phyloP scores from a whole-genome alignment of 129 eudicot genomes.

The carrot (Daucus carota) region DNA sequence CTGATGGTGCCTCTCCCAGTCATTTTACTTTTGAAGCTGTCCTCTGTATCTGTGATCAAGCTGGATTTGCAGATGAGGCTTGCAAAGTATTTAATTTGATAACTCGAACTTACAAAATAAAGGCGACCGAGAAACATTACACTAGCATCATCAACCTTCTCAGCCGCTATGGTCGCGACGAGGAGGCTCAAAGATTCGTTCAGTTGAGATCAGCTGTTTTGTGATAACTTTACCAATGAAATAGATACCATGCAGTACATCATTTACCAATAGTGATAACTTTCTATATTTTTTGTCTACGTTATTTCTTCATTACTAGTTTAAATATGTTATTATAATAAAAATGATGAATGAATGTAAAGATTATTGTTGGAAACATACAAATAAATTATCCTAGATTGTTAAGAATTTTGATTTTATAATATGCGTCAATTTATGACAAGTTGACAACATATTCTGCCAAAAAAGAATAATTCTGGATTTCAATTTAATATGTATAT shows the following conservation, averaged over 20 bases:
- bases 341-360: too few species aligned
- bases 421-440: too few species aligned
- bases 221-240: background rate
- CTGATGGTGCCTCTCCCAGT: slow-evolving; percentile 46
- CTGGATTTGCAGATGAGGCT: slow-evolving; percentile 76
- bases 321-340: too few species aligned
- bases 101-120: slow-evolving; percentile 40
- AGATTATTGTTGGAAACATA: too few species aligned
- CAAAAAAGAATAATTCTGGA: too few species aligned
- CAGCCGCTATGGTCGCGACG: slow-evolving; percentile 28
- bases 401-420: too few species aligned
- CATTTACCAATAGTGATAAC: too few species aligned
- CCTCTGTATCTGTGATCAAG: slow-evolving; percentile 52
- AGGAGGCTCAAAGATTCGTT: slow-evolving; percentile 52
- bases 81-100: slow-evolving; percentile 37
- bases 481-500: too few species aligned
- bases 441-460: too few species aligned
- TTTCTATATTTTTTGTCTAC: too few species aligned
- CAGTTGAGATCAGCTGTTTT: slow-evolving; percentile 31
- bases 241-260: background rate
- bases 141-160: slow-evolving; percentile 39
- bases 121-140: slow-evolving; percentile 48
- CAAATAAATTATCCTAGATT: too few species aligned
- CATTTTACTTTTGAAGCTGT: slow-evolving; percentile 46
- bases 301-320: too few species aligned